phyloP scores from a whole-genome alignment of 345 rosid species.

The Iberis pinnata region DNA sequence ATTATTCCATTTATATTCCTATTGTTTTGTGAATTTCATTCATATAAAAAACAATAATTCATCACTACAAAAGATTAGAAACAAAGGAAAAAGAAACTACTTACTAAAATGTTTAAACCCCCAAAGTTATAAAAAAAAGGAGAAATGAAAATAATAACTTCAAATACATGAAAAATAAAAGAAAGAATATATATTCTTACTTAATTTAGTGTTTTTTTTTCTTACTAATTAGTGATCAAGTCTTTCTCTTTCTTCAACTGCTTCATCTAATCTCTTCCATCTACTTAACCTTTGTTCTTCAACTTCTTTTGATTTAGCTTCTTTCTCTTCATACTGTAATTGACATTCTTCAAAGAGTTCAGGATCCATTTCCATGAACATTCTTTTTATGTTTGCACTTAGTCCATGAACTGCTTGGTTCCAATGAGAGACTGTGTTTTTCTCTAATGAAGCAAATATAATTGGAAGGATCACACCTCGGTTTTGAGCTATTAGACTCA shows the following conservation, averaged over 20 bases:
- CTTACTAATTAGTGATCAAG: slow-evolving; percentile 28
- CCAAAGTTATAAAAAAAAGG: not conserved
- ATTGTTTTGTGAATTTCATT: no score
- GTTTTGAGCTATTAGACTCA: slow-evolving; percentile 67
- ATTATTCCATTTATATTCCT: no score
- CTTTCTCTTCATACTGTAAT: slow-evolving; percentile 56
- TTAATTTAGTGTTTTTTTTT: not conserved
- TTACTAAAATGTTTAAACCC: not conserved
- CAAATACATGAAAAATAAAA: no score
- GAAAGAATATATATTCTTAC: slow-evolving; percentile 10
- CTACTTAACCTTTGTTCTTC: slow-evolving; percentile 60
- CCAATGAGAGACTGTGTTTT: slow-evolving; percentile 69
- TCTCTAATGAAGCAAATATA: slow-evolving; percentile 71
- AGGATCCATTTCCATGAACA: slow-evolving; percentile 80
- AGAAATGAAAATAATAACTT: no score
- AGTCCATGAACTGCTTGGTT: slow-evolving; percentile 84
- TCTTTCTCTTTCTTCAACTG: slow-evolving; percentile 47
- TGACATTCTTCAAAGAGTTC: slow-evolving; percentile 77
- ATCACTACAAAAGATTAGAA: no score
- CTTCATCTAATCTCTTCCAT: slow-evolving; percentile 77
- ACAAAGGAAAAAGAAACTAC: no score
- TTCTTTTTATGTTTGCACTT: slow-evolving; percentile 60
- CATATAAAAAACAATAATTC: no score
- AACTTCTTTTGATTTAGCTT: slow-evolving; percentile 44
- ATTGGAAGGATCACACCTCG: slow-evolving; percentile 56